Base-by-base conservation (phyloP, 2,329 filamentous ascomycete genomes). In the Xylaria arbuscula region DNA sequence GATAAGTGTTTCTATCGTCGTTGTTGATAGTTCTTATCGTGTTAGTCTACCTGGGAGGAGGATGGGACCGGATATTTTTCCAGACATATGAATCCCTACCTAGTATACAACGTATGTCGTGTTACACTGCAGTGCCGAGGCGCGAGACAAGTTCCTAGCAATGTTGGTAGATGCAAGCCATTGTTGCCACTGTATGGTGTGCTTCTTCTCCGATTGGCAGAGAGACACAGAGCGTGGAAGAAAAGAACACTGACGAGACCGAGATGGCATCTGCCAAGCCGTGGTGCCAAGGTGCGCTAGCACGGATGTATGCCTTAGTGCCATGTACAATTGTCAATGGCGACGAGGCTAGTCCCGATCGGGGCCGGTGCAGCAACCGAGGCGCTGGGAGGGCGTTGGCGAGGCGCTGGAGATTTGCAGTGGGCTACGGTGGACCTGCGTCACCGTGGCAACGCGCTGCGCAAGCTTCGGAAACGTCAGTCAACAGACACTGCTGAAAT, bases 281-380 rank as follows among this genome's bases (percentile, higher is more conserved):
- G 24, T 6, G 42, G 54, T 42, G 64, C 64, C 64, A 67, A 64
- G 67, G 4, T 1, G 22, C 9, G 36, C 54, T 61, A 67, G 63
- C 22, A 55, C 38, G 40, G 22, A 58, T 53, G 50, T 19, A 32
- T 42, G 5, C 7, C 5, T 61, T 72, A 72, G 70, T 68, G 64
- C 36, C 68, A 70, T 72, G 70, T 64, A 72, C 62, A 68, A 70
- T 68, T 64, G 65, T 32, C 60, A 55, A 53, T 68, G 59, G 62
- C 68, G 56, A 50, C 28, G 53, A 2, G 5, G 15, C 65, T 70
- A 68, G 51, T 2, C 70, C 51, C 1, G 22, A 59, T 54, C n/a
- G 50, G 57, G 60, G n/a, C 59, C 13, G 11, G 17, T 63, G 36
- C 56, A 65, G 64, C 51, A 60, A 56, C 62, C 57, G 63, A 64